These are phyloP conservation scores for Triangularia setosa DNA, from an alignment of 2,329 filamentous ascomycete genomes.

Conservation along the genomic window DNA sequence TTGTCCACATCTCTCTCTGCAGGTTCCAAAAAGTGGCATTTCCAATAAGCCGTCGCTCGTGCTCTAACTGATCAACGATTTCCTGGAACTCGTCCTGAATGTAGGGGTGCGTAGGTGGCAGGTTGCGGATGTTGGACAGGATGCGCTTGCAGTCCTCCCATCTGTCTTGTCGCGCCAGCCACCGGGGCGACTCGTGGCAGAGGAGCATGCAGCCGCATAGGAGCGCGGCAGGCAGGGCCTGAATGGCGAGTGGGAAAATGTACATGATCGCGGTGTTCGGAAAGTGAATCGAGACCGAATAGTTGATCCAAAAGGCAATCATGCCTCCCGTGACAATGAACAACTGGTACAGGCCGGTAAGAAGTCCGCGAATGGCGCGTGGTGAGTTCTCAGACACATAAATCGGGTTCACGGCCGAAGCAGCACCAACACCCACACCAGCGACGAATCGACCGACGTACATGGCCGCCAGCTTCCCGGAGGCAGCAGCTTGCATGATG, in stretches of 20 bases:
- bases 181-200: slow-evolving; percentile 62
- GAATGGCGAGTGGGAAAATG: slow-evolving; percentile 59
- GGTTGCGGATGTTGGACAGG: slow-evolving; percentile 52
- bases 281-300: slow-evolving; percentile 36
- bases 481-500: slow-evolving; percentile 56
- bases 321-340: slow-evolving; percentile 43
- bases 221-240: slow-evolving; percentile 58
- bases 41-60: slow-evolving; percentile 55
- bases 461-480: slow-evolving; percentile 54
- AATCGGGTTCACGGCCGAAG: slow-evolving; percentile 41
- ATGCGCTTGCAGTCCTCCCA: slow-evolving; percentile 59
- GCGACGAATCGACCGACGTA: slow-evolving; percentile 58
- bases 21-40: slow-evolving; percentile 53
- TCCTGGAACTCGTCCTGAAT: slow-evolving; percentile 57
- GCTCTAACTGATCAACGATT: slow-evolving; percentile 58
- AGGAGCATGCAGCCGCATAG: slow-evolving; percentile 58
- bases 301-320: slow-evolving; percentile 50
- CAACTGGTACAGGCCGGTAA: slow-evolving; percentile 44
- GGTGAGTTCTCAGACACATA: slow-evolving; percentile 45
- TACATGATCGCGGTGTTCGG: slow-evolving; percentile 40
- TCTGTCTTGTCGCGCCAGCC: slow-evolving; percentile 59
- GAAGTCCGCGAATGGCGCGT: slow-evolving; percentile 41
- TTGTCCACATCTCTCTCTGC: slow-evolving; percentile 60
- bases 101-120: slow-evolving; percentile 50
- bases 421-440: slow-evolving; percentile 42